Evolutionary conservation across 176 grass and related monocot genomes (phyloP).

Genomic region (Chloris gayana): DNA sequence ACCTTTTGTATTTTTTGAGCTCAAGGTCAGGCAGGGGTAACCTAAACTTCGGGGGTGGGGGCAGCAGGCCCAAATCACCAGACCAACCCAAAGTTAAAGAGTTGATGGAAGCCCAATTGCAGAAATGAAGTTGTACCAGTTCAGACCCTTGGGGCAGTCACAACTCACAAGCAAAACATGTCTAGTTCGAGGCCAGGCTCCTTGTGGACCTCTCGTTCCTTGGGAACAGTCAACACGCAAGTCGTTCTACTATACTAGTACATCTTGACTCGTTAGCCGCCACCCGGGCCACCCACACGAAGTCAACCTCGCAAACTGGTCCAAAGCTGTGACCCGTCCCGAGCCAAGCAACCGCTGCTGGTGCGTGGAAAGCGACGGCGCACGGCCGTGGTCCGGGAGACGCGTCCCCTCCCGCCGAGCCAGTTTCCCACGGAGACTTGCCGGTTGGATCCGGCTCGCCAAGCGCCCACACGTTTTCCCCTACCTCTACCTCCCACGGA

Average conservation of each 20-base stretch:
- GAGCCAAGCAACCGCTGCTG: background rate
- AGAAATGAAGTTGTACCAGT: too few species aligned
- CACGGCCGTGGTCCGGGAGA: background rate
- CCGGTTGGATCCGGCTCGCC: background rate
- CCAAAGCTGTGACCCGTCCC: background rate
- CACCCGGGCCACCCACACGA: background rate
- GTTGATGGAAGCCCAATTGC: too few species aligned
- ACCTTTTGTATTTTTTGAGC: too few species aligned
- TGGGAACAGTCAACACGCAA: background rate
- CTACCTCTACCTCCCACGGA: background rate
- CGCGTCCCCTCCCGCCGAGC: background rate
- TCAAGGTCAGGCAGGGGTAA: too few species aligned
- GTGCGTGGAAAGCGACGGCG: background rate
- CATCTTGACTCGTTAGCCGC: background rate
- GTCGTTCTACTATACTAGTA: background rate
- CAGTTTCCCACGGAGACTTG: background rate
- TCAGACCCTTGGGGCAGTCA: too few species aligned
- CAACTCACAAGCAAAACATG: too few species aligned
- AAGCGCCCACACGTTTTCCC: background rate
- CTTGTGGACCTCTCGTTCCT: background rate
- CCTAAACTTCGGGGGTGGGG: too few species aligned
- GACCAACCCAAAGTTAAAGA: too few species aligned
- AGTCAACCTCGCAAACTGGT: background rate
- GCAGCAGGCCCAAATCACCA: too few species aligned
- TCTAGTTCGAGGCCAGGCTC: too few species aligned